phyloP scores from a whole-genome alignment of 2,329 filamentous ascomycete species.

The Blumeriella jaapii region DNA sequence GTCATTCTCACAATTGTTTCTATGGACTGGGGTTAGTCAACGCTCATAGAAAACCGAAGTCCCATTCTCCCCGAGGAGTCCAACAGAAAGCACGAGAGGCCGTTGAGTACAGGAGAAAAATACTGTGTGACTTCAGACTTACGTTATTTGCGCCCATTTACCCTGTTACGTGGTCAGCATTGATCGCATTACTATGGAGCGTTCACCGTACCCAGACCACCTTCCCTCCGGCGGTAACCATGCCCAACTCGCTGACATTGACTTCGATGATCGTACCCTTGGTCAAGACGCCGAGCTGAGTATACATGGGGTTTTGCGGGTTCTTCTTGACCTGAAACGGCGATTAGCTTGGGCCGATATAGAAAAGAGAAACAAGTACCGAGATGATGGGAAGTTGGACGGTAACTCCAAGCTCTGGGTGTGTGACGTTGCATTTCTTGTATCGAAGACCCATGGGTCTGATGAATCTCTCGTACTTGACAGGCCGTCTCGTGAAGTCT shows the following conservation, averaged over 20 bases:
- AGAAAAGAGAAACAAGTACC: constrained; percentile 29
- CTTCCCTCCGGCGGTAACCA: constrained; percentile 85
- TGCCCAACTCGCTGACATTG: constrained; percentile 81
- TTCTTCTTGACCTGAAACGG: constrained; percentile 51
- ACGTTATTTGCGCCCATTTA: constrained; percentile 59
- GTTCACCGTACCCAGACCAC: constrained; percentile 59
- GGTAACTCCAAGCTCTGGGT: constrained; percentile 48
- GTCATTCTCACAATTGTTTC: constrained; percentile 16
- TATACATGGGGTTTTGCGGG: constrained; percentile 82
- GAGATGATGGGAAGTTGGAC: constrained; percentile 69
- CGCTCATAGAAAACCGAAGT: neutral
- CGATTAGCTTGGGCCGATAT: neutral
- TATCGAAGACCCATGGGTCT: constrained; percentile 67
- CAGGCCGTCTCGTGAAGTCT: constrained; percentile 80
- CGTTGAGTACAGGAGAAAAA: neutral
- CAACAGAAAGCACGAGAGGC: neutral
- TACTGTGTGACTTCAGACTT: neutral
- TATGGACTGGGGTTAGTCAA: neutral
- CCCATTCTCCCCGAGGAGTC: neutral
- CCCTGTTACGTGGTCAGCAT: constrained; percentile 25
- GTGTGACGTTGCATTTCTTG: constrained; percentile 45
- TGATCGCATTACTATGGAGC: neutral
- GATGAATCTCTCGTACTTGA: constrained; percentile 61
- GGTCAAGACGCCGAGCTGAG: constrained; percentile 79
- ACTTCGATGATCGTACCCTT: constrained; percentile 83